phyloP scores from a whole-genome alignment of 169 alveolate genomes.

The Plasmodium gallinaceum region DNA sequence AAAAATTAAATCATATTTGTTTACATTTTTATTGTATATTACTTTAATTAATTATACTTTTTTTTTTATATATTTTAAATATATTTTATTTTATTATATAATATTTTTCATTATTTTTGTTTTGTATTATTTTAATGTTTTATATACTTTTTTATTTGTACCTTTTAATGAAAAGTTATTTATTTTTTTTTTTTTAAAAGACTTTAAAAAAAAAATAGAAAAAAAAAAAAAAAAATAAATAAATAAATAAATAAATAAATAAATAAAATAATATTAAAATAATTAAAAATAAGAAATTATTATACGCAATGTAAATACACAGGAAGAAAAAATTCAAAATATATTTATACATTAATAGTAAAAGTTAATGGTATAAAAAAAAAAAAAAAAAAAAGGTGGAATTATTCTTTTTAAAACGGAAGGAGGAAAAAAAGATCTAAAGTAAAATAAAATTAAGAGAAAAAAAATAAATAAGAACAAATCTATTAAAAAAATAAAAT shows the following conservation, averaged over 20 bases:
- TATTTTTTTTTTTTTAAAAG: neutral
- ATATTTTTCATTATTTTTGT: neutral
- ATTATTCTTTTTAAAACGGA: neutral
- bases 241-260: neutral
- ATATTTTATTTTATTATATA: neutral
- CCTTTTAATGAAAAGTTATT: no score
- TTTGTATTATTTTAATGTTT: neutral
- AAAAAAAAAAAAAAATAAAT: neutral
- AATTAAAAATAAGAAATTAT: no score
- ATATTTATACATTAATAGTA: neutral
- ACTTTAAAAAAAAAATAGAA: neutral
- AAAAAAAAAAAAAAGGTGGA: neutral
- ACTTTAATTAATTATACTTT: no score
- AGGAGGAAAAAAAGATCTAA: constrained; percentile 7
- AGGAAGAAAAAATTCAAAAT: neutral
- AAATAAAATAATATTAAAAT: neutral
- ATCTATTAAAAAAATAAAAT: constrained; percentile 9
- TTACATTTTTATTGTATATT: no score
- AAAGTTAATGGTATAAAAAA: neutral
- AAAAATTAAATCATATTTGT: no score
- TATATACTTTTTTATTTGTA: neutral
- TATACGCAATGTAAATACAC: constrained; percentile 8
- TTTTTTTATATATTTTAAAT: neutral
- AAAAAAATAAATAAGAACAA: constrained; percentile 22
- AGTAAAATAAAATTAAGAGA: neutral